phyloP scores from a whole-genome alignment of 148 eudicot genomes.

The Nyssa sinensis region DNA sequence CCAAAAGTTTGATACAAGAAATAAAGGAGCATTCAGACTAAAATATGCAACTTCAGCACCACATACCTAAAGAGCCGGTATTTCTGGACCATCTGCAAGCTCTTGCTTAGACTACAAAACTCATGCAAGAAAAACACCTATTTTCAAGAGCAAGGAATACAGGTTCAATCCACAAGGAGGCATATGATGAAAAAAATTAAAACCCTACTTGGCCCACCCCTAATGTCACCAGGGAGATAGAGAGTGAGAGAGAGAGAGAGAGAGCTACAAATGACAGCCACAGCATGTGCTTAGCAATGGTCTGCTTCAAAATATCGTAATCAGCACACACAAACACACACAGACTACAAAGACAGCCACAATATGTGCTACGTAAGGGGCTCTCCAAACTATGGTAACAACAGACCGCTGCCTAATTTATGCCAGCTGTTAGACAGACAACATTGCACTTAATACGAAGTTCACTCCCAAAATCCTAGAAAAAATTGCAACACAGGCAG shows the following conservation, averaged over 20 bases:
- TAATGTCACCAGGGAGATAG: background rate
- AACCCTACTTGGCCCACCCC: background rate
- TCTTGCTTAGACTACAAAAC: slow-evolving; percentile 74
- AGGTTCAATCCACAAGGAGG: background rate
- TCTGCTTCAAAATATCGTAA: no score
- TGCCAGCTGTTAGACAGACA: no score
- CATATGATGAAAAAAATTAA: background rate
- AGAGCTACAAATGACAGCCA: slow-evolving; percentile 18
- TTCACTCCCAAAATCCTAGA: no score
- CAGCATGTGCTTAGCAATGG: background rate
- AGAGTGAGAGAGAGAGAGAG: no score
- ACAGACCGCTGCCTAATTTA: no score
- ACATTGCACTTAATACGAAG: no score
- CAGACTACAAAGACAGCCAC: no score
- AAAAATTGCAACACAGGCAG: no score
- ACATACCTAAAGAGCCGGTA: slow-evolving; percentile 68
- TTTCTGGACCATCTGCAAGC: slow-evolving; percentile 81
- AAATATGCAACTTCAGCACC: background rate
- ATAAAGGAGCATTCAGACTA: background rate
- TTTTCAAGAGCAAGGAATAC: slow-evolving; percentile 2
- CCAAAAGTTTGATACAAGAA: slow-evolving; percentile 10
- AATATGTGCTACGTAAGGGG: no score
- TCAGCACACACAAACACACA: no score
- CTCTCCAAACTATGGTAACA: no score
- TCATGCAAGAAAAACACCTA: slow-evolving; percentile 79